Evolutionary conservation across 768 basidiomycete species (phyloP), one percentile per base, ranked within the genome.

Genomic region (Podaxis pistillaris): DNA sequence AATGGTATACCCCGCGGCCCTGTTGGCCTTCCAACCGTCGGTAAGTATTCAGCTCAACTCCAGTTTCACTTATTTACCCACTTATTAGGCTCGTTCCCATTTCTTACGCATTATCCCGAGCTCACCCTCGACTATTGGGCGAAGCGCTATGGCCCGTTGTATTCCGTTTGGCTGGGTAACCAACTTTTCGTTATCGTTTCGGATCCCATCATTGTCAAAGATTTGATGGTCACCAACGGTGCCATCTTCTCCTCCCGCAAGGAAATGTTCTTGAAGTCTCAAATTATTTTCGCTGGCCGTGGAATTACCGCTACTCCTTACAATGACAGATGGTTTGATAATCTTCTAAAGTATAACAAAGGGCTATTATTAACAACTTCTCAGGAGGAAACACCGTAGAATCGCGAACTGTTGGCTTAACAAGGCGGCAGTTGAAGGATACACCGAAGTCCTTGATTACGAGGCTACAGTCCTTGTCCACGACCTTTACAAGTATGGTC

Each of bases 171-270:
- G 74, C 73, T 83, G 22, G 81, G 81, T 17, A 76, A 79, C 63
- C 81, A 81, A 63, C 76, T 81, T 19, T 79, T 81, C 65, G 74
- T 83, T 54, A 70, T 81, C 44, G 62, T 83, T 37, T 81, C 80
- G 4, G 79, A 81, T 64, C 75, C 80, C 4, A 69, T 72, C 24
- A 73, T 82, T 11, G 80, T 75, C 0, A 76, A 77, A 54, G 81
- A 82, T 60, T 71, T 83, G 30, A 68, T 82, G 66, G 76, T 81
- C 24, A 75, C 75, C 24, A 79, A 81, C 51, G 79, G 81, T 50
- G 69, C 79, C 11, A 71, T 78, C 15, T 83, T 81, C 64, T 82
- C 81, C 17, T 78, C 77, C 11, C 70, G 81, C n/a, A 81, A 80
- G 63, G 72, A 75, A 37, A 76, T 75, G 68, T 82, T 78, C 67